These are phyloP conservation scores for Coemansia sp. DNA, from an alignment of 192 early-diverging fungal genomes.

Conservation along the genomic window DNA sequence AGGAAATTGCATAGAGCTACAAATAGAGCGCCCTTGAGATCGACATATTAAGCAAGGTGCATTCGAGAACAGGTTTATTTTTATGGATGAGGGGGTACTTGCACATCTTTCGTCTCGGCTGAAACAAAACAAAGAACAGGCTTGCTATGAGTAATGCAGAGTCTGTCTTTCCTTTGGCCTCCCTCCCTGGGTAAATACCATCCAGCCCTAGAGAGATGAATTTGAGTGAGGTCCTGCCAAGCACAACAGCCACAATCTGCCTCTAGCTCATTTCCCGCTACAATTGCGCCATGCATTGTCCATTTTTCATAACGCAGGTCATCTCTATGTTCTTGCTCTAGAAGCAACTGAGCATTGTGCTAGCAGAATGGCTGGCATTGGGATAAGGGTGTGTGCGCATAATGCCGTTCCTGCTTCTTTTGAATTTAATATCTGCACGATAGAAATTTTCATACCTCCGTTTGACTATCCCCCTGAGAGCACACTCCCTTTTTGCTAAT, in stretches of 20 bases:
- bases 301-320: not conserved
- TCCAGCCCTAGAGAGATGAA: not conserved
- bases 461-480: not conserved
- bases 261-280: not conserved
- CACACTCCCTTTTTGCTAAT: not conserved
- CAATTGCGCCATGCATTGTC: not conserved
- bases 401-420: not conserved
- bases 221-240: not conserved
- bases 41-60: slow-evolving; percentile 1
- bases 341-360: not conserved
- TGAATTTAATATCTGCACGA: slow-evolving; percentile 1
- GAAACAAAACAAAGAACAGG: no score
- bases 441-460: not conserved
- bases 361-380: not conserved
- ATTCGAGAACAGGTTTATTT: not conserved
- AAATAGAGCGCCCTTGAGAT: not conserved
- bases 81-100: not conserved
- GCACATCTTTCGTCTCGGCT: no score
- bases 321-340: not conserved
- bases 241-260: not conserved
- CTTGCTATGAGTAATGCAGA: not conserved
- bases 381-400: not conserved
- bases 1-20: slow-evolving; percentile 2
- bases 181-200: not conserved
- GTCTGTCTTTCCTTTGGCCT: not conserved